Evolutionary conservation across 352 stramenopile genomes (phyloP).

Genomic region (Pythium periplocum): DNA sequence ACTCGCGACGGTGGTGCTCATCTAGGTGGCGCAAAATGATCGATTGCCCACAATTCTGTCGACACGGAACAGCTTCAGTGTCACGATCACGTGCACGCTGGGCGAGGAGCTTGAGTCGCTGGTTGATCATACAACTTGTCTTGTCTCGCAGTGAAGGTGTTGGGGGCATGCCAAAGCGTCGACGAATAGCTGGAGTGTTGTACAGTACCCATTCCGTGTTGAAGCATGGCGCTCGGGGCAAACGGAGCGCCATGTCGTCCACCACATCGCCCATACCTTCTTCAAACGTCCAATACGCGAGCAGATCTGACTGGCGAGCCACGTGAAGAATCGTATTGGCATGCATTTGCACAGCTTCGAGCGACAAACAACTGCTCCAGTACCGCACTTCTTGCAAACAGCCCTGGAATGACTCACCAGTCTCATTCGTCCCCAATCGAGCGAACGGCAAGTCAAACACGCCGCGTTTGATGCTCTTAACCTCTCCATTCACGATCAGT

Average conservation of each 20-base stretch:
- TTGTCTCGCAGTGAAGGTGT: constrained; percentile 62
- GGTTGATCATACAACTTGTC: constrained; percentile 64
- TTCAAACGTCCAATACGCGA: constrained; percentile 75
- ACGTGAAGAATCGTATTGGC: constrained; percentile 38
- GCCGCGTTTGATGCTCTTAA: constrained; percentile 33
- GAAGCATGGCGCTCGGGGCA: constrained; percentile 43
- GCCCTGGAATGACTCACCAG: constrained; percentile 54
- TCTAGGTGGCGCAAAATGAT: constrained; percentile 40
- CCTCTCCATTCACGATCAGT: constrained; percentile 41
- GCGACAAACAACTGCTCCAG: constrained; percentile 38
- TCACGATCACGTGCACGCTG: constrained; percentile 47
- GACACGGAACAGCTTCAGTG: constrained; percentile 31
- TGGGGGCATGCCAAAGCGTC: constrained; percentile 41
- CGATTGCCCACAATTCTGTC: constrained; percentile 32
- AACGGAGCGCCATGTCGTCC: constrained; percentile 58
- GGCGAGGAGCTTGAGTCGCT: constrained; percentile 55
- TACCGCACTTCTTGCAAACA: constrained; percentile 64
- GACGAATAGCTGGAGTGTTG: constrained; percentile 35
- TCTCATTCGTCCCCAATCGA: constrained; percentile 31
- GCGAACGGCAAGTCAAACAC: constrained; percentile 54
- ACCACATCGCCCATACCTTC: constrained; percentile 64
- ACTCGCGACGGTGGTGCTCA: constrained; percentile 40
- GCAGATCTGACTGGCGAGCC: constrained; percentile 11
- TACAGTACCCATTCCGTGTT: constrained; percentile 44
- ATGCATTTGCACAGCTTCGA: constrained; percentile 30